Base-by-base conservation (phyloP, 805 yeast genomes). In the Barnettozyma sp. region DNA sequence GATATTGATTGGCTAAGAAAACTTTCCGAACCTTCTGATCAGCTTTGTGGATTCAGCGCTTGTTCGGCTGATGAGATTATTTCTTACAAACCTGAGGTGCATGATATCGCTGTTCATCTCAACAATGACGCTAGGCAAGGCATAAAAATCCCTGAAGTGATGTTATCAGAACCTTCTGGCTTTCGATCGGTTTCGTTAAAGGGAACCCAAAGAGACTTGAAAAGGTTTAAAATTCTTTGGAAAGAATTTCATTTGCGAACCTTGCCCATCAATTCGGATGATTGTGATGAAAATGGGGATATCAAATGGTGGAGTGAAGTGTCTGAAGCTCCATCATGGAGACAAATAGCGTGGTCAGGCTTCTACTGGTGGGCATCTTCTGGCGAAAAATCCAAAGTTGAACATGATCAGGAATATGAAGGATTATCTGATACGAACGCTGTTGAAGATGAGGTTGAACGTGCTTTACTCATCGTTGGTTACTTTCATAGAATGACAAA, bases 331-430 rank as follows among this genome's bases (percentile, higher is more conserved):
- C 54, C 66, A 16, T 66, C 81, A 2, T 68, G 82, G 71, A 63
- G 65, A 36, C 78, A 76, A 45, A 62, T 71, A 26, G 61, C 78
- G 1, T 78, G 83, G 82, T 65, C 71, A 36, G 87, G 87, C 1
- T 70, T 82, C 40, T 62, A 82, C 15, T 83, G 92, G 92, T 83
- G 90, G 86, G 94, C 94, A 3, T 71, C 82, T 21, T 90, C 92
- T 1, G 94, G 92, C 7, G 82, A 78, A 40, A 65, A 68, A 26
- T 62, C 63, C 12, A 56, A 54, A 17, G 51, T 59, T 15, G 59
- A 62, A 30, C 63, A 60, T 20, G 70, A 68, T 26, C 58, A 54
- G 23, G 63, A 59, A 21, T 40, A 60, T 14, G 75, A 70, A 13
- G 66, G 60, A 1, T 44, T 57, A 12, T 46, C 45, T 7, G 50